Evolutionary conservation across 345 rosid genomes (phyloP), one percentile per base, ranked within the genome.

Genomic region (Psidium friedrichsthalianum): DNA sequence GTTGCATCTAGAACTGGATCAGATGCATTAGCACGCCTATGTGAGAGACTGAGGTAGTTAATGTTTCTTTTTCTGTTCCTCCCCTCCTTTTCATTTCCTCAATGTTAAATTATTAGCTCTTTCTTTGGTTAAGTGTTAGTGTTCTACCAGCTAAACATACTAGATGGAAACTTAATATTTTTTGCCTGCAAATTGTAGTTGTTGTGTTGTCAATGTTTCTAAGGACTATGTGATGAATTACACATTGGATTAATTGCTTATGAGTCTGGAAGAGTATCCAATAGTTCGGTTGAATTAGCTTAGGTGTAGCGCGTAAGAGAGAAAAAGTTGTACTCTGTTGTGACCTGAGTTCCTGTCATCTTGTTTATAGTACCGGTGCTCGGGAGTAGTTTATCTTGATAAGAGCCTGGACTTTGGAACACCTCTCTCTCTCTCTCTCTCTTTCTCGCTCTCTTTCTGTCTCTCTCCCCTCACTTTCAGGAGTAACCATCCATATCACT

Each of bases 21-120:
- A 6, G 97, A 94, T 89, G 94, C 98, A 85, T 90, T 98, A 90
- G 99, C 98, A 27, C 99, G 98, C 85, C 95, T 96, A 76, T 98
- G 99, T 84, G 95, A 90, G 87, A 95, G 98, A 91, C 87, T 94
- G 89, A 95, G 98, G 99, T 96, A 89, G 61, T 25, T 44, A 51
- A 36, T 36, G 64, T 69, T 82, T 51, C 27, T 21, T 32, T 76
- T 53, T 27, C 80, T 55, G 42, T 53, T 32, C 20, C 44, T 64
- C 11, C 76, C 44, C 11, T 32, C 76, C 8, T 32, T 64, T 64
- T 9, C 44, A 32, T 9, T 32, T 16, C 76, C 44, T 7, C 44
- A 5, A 54, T 27, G 47, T 24, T 21, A 64, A 44, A 64, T 32
- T 64, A 32, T 64, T 69, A 36, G 47, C 80, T 36, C 80, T 42